phyloP scores from a whole-genome alignment of 2,329 filamentous ascomycete genomes.

The Aspergillus hortae region DNA sequence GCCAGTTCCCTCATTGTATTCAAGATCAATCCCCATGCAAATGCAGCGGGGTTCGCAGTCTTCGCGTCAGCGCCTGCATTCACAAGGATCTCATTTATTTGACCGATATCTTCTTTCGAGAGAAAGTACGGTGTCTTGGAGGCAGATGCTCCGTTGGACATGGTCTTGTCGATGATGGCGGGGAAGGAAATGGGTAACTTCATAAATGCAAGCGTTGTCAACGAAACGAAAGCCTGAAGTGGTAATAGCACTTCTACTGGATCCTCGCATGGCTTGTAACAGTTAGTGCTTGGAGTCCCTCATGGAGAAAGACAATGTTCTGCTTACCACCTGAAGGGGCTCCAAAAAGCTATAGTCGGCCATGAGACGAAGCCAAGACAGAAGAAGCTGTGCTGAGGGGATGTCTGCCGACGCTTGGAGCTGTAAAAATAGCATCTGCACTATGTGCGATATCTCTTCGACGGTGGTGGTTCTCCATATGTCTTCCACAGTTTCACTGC shows the following conservation, averaged over 20 bases:
- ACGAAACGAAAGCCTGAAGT: conserved; percentile 65
- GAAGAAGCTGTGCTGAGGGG: conserved; percentile 56
- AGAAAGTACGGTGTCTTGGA: conserved; percentile 60
- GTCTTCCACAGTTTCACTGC: conserved; percentile 56
- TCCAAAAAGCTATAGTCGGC: conserved; percentile 67
- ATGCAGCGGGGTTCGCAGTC: conserved; percentile 68
- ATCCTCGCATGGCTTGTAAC: conserved; percentile 36
- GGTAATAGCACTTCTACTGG: conserved; percentile 46
- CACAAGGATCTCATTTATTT: conserved; percentile 69
- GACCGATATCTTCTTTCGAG: conserved; percentile 65
- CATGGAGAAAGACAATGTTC: conserved; percentile 7
- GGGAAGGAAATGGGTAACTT: conserved; percentile 62
- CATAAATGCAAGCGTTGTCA: conserved; percentile 69
- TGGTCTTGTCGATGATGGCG: conserved; percentile 40
- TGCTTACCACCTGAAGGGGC: conserved; percentile 55
- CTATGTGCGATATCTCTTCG: conserved; percentile 68
- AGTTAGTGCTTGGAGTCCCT: conserved; percentile 14
- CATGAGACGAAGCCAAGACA: conserved; percentile 74
- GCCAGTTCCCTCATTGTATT: conserved; percentile 65
- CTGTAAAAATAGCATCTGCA: conserved; percentile 70
- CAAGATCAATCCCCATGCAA: conserved; percentile 77
- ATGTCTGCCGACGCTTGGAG: conserved; percentile 59
- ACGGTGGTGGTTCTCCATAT: conserved; percentile 63
- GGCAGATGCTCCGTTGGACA: conserved; percentile 20
- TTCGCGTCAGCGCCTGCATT: conserved; percentile 54